phyloP scores from a whole-genome alignment of 2,329 filamentous ascomycete species.

The Mycosphaerella sp. region DNA sequence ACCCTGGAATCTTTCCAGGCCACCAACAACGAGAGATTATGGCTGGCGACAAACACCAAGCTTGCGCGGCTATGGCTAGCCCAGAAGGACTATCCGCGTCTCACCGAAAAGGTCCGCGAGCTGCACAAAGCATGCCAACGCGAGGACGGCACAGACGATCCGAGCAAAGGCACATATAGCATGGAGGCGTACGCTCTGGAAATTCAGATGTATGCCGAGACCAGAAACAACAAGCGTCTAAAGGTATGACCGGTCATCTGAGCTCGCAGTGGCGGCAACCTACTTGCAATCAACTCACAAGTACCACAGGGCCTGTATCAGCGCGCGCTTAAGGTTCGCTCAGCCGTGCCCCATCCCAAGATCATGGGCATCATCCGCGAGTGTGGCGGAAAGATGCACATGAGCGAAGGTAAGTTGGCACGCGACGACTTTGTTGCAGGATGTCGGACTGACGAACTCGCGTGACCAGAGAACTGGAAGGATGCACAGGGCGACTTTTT shows the following conservation, averaged over 20 bases:
- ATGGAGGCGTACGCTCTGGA: conserved; percentile 94
- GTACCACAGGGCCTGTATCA: conserved; percentile 65
- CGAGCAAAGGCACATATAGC: conserved; percentile 92
- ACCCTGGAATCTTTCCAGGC: conserved; percentile 93
- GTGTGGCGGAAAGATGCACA: conserved; percentile 99
- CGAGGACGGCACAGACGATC: conserved; percentile 81
- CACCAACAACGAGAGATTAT: conserved; percentile 94
- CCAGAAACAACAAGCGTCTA: conserved; percentile 92
- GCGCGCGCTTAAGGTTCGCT: conserved; percentile 81
- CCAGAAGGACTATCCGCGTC: conserved; percentile 74
- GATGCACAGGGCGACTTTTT: conserved; percentile 97
- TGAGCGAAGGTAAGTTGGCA: conserved; percentile 65
- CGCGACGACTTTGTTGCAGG: conserved; percentile 18
- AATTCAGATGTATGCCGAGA: conserved; percentile 98
- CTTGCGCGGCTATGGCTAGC: conserved; percentile 86
- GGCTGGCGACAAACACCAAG: conserved; percentile 98
- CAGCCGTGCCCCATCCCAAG: conserved; percentile 96
- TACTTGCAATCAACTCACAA: conserved; percentile 9
- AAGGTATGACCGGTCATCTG: conserved; percentile 49
- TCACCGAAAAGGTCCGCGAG: conserved; percentile 78
- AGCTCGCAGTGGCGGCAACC: conserved; percentile 5
- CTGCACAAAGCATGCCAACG: conserved; percentile 83
- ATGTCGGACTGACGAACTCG: conserved; percentile 22
- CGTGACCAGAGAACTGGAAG: conserved; percentile 77
- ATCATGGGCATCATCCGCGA: conserved; percentile 99